A percentile compares a stretch with the other conserved stretches of the same genome.
Evolutionary conservation across 768 basidiomycete species (phyloP).

Genomic region (Pleurotus tuber-regium): DNA sequence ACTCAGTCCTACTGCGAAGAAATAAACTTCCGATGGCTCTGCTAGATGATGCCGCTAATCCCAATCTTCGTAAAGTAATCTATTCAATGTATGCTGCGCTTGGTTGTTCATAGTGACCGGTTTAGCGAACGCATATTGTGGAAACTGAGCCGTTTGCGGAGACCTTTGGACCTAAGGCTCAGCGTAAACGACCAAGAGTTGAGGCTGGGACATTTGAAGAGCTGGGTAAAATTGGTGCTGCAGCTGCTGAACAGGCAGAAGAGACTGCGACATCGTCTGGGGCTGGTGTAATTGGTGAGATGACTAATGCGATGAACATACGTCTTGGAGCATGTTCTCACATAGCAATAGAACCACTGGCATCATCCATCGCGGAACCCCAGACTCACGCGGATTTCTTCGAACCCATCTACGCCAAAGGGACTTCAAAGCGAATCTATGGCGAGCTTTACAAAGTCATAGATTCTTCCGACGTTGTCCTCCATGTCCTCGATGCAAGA

Average conservation of each 20-base stretch:
- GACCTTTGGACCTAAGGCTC: conserved; percentile 95
- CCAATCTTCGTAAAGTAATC: conserved; percentile 68
- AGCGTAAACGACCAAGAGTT: conserved; percentile 84
- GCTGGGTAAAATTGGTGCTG: conserved; percentile 63
- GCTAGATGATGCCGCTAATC: conserved; percentile 85
- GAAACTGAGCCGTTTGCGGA: conserved; percentile 94
- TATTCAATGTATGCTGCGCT: conserved; percentile 19
- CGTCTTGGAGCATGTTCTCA: not conserved
- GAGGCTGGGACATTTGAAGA: conserved; percentile 94
- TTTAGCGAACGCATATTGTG: conserved; percentile 85
- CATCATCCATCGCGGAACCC: conserved; percentile 46
- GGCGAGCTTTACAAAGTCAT: conserved; percentile 99
- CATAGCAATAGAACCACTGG: conserved; percentile 38
- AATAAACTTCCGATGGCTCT: conserved; percentile 98
- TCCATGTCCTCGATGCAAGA: conserved; percentile 93
- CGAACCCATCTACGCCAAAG: conserved; percentile 93
- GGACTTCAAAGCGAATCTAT: conserved; percentile 93
- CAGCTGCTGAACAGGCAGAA: conserved; percentile 53
- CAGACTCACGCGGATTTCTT: conserved; percentile 75
- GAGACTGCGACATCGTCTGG: conserved; percentile 34
- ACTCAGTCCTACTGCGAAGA: conserved; percentile 88
- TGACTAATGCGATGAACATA: too few species aligned
- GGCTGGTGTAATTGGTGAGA: conserved; percentile 44
- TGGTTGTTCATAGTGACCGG: not conserved
- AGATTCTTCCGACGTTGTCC: conserved; percentile 94